A percentile compares a stretch with the other conserved stretches of the same genome.
Conservation (phyloP, 805 yeast genomes). For the Candida sonorensis region DNA sequence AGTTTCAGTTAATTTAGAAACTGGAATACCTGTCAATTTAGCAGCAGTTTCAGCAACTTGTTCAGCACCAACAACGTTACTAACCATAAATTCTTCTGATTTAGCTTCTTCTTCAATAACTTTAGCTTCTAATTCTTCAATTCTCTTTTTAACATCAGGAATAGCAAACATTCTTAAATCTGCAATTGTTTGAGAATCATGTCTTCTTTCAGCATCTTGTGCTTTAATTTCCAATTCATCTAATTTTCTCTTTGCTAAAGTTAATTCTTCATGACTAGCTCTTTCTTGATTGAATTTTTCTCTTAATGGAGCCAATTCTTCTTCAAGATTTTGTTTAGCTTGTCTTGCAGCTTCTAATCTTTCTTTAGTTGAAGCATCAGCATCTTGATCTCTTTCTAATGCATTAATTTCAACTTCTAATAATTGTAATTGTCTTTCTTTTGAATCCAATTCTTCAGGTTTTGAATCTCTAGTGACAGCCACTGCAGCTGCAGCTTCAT, state of each 20-base stretch:
- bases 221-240: conserved; percentile 94
- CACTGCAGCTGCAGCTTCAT: conserved; percentile 93
- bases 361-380: conserved; percentile 77
- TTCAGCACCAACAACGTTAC: conserved; percentile 77
- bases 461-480: conserved; percentile 98
- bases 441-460: conserved; percentile 91
- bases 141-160: conserved; percentile 79
- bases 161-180: conserved; percentile 96
- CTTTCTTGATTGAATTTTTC: conserved; percentile 83
- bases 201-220: conserved; percentile 93
- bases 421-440: conserved; percentile 88
- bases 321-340: conserved; percentile 77
- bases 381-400: conserved; percentile 88
- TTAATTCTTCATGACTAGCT: conserved; percentile 85
- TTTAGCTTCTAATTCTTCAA: conserved; percentile 64
- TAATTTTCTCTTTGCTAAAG: conserved; percentile 79
- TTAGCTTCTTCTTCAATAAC: conserved; percentile 64
- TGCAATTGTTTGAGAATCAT: conserved; percentile 90
- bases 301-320: conserved; percentile 75
- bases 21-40: conserved; percentile 88
- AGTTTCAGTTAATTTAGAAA: conserved; percentile 86
- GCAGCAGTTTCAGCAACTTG: conserved; percentile 45
- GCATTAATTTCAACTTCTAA: conserved; percentile 96
- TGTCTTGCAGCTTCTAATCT: conserved; percentile 74
- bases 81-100: conserved; percentile 53